phyloP scores from a whole-genome alignment of 495 filamentous ascomycete species.

The Staphylotrichum tortipilum region DNA sequence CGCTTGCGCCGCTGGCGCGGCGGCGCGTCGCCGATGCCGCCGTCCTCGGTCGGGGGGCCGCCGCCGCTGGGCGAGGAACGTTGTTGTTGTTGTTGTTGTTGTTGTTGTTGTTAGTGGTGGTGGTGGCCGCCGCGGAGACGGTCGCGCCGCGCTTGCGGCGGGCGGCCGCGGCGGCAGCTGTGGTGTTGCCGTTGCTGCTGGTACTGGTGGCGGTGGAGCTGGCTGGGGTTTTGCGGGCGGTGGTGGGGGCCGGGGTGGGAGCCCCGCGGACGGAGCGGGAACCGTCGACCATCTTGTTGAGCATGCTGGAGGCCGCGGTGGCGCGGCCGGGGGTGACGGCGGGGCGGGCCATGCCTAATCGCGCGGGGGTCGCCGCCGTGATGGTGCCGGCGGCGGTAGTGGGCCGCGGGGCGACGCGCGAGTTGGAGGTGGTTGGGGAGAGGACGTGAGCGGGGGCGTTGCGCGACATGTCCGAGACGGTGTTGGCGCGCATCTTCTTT shows the following conservation, averaged over 20 bases:
- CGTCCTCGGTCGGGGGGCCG: too few species aligned
- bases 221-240: neutral
- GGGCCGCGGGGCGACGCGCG: slow-evolving; percentile 51
- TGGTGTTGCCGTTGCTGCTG: slow-evolving; percentile 35
- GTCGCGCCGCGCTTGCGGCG: slow-evolving; percentile 27
- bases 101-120: too few species aligned
- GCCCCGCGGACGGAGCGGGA: slow-evolving; percentile 38
- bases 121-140: slow-evolving; percentile 7
- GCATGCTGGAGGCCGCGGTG: slow-evolving; percentile 26
- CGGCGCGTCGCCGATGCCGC: too few species aligned
- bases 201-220: neutral
- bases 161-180: slow-evolving; percentile 30
- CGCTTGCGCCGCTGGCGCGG: slow-evolving; percentile 39
- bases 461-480: slow-evolving; percentile 15
- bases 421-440: slow-evolving; percentile 76
- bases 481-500: slow-evolving; percentile 31
- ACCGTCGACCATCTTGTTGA: slow-evolving; percentile 55
- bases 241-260: slow-evolving; percentile 28
- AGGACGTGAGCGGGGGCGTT: slow-evolving; percentile 50
- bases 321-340: slow-evolving; percentile 8
- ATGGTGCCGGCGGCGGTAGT: too few species aligned
- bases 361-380: slow-evolving; percentile 1
- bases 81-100: too few species aligned
- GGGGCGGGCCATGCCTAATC: slow-evolving; percentile 1
- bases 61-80: too few species aligned